Evolutionary conservation across 163 green algal genomes (phyloP).

Genomic region (Volvox carteri): DNA sequence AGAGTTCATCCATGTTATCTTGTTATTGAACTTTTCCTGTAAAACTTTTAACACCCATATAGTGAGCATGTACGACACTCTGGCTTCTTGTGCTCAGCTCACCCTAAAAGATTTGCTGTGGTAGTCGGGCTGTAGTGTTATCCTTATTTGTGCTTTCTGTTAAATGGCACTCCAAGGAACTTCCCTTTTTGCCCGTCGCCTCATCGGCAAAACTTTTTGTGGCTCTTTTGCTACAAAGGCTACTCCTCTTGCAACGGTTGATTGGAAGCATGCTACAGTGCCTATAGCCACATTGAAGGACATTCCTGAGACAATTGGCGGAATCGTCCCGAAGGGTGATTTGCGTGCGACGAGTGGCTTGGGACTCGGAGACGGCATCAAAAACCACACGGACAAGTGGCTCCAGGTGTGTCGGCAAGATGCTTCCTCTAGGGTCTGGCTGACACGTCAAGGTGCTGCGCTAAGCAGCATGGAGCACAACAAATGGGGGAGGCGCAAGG

Average conservation of each 20-base stretch:
- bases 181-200: background rate
- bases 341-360: conserved; percentile 82
- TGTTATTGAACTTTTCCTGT: too few relatives aligned
- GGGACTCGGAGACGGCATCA: conserved; percentile 83
- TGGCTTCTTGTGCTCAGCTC: too few relatives aligned
- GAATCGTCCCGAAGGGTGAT: conserved; percentile 81
- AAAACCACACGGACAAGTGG: conserved; percentile 91
- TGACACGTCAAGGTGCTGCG: too few relatives aligned
- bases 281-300: conserved; percentile 46
- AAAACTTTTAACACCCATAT: too few relatives aligned
- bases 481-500: too few relatives aligned
- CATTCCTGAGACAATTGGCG: conserved; percentile 60
- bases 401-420: conserved; percentile 75
- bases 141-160: too few relatives aligned
- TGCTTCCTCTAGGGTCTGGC: too few relatives aligned
- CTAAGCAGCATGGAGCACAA: too few relatives aligned
- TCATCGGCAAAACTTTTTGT: background rate
- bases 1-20: background rate
- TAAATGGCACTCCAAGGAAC: conserved; percentile 6
- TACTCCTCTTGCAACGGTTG: background rate
- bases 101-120: too few relatives aligned
- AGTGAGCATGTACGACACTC: background rate
- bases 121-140: too few relatives aligned
- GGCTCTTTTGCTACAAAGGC: conserved; percentile 60
- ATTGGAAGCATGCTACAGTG: conserved; percentile 66